A percentile compares a stretch with the other conserved stretches of the same genome.
These are phyloP conservation scores for Durotheca rogersii DNA, from an alignment of 495 filamentous ascomycete genomes.

Conservation along the genomic window DNA sequence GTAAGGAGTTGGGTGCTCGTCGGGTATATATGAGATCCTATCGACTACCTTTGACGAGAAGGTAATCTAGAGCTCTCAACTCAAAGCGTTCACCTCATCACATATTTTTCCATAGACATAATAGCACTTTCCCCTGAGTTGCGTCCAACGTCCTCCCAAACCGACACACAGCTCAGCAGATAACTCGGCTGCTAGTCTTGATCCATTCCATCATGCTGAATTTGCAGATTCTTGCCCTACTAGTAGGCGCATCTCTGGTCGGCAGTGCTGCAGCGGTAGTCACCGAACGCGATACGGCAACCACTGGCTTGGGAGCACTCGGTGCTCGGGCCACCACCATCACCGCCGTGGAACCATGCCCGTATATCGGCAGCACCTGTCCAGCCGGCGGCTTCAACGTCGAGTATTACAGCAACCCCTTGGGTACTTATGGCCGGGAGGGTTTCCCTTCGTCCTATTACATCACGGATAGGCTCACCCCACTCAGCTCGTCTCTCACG, in stretches of 20 bases:
- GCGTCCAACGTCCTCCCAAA: slow-evolving; percentile 27
- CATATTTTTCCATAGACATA: too few relatives aligned
- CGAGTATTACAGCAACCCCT: slow-evolving; percentile 2
- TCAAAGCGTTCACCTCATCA: too few relatives aligned
- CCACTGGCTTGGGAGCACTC: neutral
- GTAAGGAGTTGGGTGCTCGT: too few relatives aligned
- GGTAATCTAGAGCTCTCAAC: too few relatives aligned
- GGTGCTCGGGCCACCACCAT: neutral
- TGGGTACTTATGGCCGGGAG: neutral
- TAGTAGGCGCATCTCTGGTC: neutral
- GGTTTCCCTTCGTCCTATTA: neutral
- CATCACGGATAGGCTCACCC: neutral
- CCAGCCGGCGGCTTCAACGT: neutral
- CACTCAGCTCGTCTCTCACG: slow-evolving; percentile 3
- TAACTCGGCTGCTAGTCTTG: neutral
- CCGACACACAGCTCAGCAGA: too few relatives aligned
- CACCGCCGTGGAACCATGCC: neutral
- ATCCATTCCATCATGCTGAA: neutral
- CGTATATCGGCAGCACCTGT: neutral
- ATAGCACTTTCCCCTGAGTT: too few relatives aligned
- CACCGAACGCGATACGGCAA: neutral
- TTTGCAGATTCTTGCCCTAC: neutral
- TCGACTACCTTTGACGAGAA: too few relatives aligned
- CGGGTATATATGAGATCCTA: too few relatives aligned
- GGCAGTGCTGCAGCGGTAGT: neutral